A percentile compares a stretch with the other conserved stretches of the same genome.
Conservation (phyloP, 345 rosid species). For the Melaleuca quinquenervia region DNA sequence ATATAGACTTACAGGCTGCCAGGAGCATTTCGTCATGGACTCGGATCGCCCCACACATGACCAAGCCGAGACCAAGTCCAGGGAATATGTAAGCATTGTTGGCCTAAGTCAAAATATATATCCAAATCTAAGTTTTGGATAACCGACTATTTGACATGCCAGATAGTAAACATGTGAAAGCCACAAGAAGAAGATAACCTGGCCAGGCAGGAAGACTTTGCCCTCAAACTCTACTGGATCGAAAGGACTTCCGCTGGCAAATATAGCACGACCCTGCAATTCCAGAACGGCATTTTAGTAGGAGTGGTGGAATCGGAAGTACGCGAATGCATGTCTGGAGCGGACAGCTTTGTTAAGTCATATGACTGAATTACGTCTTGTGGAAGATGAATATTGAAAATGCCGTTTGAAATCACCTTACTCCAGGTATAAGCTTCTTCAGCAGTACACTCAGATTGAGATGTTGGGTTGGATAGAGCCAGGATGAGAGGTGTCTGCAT, state of each 20-base stretch:
- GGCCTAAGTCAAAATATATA: conserved; percentile 27
- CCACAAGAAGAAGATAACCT: conserved; percentile 27
- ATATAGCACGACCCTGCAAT: conserved; percentile 84
- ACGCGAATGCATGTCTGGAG: background rate
- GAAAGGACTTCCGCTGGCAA: conserved; percentile 97
- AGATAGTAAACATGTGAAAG: background rate
- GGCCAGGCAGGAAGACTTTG: conserved; percentile 76
- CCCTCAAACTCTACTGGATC: conserved; percentile 72
- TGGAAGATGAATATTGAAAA: background rate
- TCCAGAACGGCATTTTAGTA: background rate
- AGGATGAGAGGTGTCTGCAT: conserved; percentile 83
- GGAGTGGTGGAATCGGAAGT: background rate
- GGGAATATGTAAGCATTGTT: conserved; percentile 97
- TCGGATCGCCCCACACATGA: conserved; percentile 79
- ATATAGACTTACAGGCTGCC: conserved; percentile 63
- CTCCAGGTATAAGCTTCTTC: conserved; percentile 97
- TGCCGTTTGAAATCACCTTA: conserved; percentile 26
- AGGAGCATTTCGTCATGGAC: conserved; percentile 91
- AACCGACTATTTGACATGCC: background rate
- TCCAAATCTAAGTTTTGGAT: background rate
- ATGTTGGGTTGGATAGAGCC: conserved; percentile 97
- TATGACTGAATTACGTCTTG: no score
- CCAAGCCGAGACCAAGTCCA: conserved; percentile 87
- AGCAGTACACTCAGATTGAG: conserved; percentile 96
- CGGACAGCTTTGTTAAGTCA: background rate